phyloP scores from a whole-genome alignment of 2,329 filamentous ascomycete species.

The Lachnellula cervina region DNA sequence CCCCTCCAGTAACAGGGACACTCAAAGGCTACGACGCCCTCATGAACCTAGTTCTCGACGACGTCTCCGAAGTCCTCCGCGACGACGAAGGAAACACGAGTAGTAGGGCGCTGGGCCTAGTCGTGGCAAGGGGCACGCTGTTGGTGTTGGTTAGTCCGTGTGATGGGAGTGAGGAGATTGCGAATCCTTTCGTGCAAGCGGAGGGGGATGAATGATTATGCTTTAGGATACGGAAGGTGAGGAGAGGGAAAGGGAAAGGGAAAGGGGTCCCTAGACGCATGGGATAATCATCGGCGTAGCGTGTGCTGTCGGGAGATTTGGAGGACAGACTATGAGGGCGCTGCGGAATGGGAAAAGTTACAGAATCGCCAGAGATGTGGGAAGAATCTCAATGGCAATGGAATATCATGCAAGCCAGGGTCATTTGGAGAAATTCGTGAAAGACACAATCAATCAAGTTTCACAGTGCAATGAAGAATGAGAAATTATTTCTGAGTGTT shows the following conservation, averaged over 20 bases:
- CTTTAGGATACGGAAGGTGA: not conserved
- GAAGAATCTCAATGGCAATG: too few relatives aligned
- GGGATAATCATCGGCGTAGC: too few relatives aligned
- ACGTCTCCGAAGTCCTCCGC: conserved; percentile 88
- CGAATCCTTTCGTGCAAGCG: conserved; percentile 81
- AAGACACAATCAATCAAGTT: not conserved
- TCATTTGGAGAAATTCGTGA: not conserved
- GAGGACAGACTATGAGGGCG: too few relatives aligned
- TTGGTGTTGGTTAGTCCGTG: conserved; percentile 89
- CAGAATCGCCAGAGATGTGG: too few relatives aligned
- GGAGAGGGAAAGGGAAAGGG: not conserved
- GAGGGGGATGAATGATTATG: conserved; percentile 47
- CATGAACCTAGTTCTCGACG: conserved; percentile 96
- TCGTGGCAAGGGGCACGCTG: conserved; percentile 87
- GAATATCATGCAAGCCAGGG: too few relatives aligned
- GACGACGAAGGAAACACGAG: conserved; percentile 89
- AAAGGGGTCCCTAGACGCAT: too few relatives aligned
- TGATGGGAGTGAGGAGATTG: conserved; percentile 92
- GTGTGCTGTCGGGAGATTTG: too few relatives aligned
- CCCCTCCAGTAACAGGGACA: conserved; percentile 68
- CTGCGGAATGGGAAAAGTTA: too few relatives aligned
- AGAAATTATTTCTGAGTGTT: conserved; percentile 6
- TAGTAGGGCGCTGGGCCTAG: conserved; percentile 61
- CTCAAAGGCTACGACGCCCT: conserved; percentile 95
- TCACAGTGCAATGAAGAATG: not conserved